Conservation (phyloP, 495 filamentous ascomycete genomes). For the Daldinia caldariorum region DNA sequence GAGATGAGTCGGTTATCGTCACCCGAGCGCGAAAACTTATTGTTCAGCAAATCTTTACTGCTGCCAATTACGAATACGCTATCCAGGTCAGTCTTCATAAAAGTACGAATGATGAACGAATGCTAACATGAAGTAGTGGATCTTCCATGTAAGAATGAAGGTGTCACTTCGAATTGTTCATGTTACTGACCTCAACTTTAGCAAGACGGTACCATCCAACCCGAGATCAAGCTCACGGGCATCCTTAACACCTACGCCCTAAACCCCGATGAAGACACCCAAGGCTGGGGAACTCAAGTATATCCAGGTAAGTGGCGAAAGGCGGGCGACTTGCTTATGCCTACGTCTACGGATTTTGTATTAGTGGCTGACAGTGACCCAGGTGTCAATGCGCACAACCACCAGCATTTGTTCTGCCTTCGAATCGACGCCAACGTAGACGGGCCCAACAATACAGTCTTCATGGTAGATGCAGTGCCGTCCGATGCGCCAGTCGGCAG, state of each 20-base stretch:
- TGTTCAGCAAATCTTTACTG: conserved; percentile 93
- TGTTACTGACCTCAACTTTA: conserved; percentile 26
- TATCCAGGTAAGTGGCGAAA: conserved; percentile 78
- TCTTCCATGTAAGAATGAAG: conserved; percentile 68
- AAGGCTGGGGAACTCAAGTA: conserved; percentile 93
- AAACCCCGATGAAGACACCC: conserved; percentile 81
- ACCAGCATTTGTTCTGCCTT: conserved; percentile 96
- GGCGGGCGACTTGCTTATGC: conserved; percentile 48
- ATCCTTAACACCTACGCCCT: conserved; percentile 94
- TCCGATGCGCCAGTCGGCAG: conserved; percentile 77
- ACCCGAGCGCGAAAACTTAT: conserved; percentile 89
- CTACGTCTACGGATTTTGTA: background rate
- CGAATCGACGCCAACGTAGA: conserved; percentile 91
- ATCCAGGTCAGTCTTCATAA: conserved; percentile 47
- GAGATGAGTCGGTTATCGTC: conserved; percentile 86
- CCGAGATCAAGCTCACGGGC: conserved; percentile 94
- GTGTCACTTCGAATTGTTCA: background rate
- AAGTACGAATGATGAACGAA: background rate
- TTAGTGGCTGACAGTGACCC: conserved; percentile 8
- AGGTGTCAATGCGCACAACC: conserved; percentile 74
- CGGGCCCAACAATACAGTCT: conserved; percentile 85
- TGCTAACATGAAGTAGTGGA: conserved; percentile 71
- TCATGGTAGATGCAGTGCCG: conserved; percentile 77
- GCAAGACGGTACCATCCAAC: conserved; percentile 91
- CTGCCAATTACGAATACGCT: conserved; percentile 97